These are phyloP conservation scores for Nannochloropsis granulata DNA, from an alignment of 108 stramenopile genomes.

Conservation along the genomic window DNA sequence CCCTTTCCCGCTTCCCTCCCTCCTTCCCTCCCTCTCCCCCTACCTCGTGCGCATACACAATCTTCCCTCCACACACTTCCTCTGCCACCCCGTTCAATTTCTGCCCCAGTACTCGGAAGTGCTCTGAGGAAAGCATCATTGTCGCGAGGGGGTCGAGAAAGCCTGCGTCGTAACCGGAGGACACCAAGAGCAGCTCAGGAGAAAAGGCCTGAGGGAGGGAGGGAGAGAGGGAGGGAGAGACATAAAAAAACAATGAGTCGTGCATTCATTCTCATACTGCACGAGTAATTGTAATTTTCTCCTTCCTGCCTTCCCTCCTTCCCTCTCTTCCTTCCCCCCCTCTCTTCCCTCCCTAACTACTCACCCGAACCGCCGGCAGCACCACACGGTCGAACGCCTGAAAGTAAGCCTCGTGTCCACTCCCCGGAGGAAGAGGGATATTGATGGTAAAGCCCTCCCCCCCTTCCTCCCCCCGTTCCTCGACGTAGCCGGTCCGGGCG, in stretches of 20 bases:
- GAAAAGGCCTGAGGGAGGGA: not conserved
- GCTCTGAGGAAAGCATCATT: conserved; percentile 41
- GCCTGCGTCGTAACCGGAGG: conserved; percentile 43
- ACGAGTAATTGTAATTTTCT: no score
- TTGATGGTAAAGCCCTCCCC: conserved; percentile 31
- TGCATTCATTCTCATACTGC: no score
- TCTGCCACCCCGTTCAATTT: conserved; percentile 18
- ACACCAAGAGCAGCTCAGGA: conserved; percentile 16
- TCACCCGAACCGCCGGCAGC: conserved; percentile 28
- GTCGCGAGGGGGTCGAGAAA: conserved; percentile 36
- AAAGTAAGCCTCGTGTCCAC: conserved; percentile 37
- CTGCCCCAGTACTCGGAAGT: conserved; percentile 25
- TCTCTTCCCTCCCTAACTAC: not conserved
- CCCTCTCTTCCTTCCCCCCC: not conserved
- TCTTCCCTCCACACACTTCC: conserved; percentile 17
- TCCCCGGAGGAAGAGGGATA: conserved; percentile 44
- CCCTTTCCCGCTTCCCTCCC: not conserved
- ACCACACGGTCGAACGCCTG: conserved; percentile 34
- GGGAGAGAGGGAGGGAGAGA: not conserved
- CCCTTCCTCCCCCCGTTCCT: conserved; percentile 28
- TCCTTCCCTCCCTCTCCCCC: not conserved
- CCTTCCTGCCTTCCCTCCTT: not conserved
- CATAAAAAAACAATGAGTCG: not conserved
- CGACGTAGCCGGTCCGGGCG: conserved; percentile 8
- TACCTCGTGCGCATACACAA: conserved; percentile 43